Conservation (phyloP, 495 filamentous ascomycete species). For the Terfezia claveryi region DNA sequence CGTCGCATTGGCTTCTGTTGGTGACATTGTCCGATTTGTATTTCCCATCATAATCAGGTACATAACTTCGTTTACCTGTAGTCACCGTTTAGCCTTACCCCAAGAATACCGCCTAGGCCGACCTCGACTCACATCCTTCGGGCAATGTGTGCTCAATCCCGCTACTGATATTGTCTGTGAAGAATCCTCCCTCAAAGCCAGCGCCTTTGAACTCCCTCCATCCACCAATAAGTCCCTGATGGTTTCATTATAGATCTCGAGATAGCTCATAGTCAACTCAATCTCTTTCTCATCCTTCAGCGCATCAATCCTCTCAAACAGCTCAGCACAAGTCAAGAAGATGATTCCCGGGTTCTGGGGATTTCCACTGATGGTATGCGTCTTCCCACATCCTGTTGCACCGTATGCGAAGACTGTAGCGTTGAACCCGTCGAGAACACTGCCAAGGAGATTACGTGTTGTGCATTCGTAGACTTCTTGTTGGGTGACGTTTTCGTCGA, state of each 20-base stretch:
- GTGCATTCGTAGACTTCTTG: conserved; percentile 92
- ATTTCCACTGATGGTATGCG: conserved; percentile 93
- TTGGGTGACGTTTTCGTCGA: conserved; percentile 87
- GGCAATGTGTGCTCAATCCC: conserved; percentile 78
- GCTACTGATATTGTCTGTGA: conserved; percentile 85
- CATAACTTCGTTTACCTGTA: conserved; percentile 81
- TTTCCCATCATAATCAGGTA: conserved; percentile 96
- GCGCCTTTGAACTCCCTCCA: conserved; percentile 59
- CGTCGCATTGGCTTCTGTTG: conserved; percentile 92
- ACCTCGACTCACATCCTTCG: conserved; percentile 25
- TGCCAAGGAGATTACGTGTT: conserved; percentile 71
- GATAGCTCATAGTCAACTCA: conserved; percentile 79
- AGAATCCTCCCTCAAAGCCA: conserved; percentile 88
- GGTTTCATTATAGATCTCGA: conserved; percentile 99
- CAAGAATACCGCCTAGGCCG: not conserved
- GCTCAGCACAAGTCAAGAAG: conserved; percentile 94
- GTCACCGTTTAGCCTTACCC: not conserved
- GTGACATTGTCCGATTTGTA: conserved; percentile 83
- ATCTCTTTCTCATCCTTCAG: conserved; percentile 64
- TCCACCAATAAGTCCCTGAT: conserved; percentile 86
- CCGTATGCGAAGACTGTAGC: conserved; percentile 98
- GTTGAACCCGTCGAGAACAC: conserved; percentile 92
- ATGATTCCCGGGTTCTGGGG: conserved; percentile 90
- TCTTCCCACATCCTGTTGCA: conserved; percentile 94
- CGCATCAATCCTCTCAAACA: conserved; percentile 89